phyloP scores from a whole-genome alignment of 305 asterid species.

The Nicotiana rustica region DNA sequence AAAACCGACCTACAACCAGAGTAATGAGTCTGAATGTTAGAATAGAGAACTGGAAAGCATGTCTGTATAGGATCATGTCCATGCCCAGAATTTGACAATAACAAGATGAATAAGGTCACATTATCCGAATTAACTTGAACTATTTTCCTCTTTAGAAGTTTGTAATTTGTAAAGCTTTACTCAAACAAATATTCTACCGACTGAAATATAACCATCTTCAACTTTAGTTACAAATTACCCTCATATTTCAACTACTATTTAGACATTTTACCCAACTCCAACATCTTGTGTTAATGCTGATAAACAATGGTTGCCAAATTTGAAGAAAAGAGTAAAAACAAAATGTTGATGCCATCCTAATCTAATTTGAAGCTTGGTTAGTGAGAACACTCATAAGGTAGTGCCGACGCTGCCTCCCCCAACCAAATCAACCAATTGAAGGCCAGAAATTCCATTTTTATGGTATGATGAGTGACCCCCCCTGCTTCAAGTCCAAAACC shows the following conservation, averaged over 20 bases:
- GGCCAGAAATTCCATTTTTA: neutral
- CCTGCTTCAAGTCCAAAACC: neutral
- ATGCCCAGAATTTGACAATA: neutral
- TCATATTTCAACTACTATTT: neutral
- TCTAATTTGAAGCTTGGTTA: constrained; percentile 20
- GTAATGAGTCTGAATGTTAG: constrained; percentile 23
- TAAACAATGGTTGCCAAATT: neutral
- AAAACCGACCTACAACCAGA: constrained; percentile 80
- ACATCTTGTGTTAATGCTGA: neutral
- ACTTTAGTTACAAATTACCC: neutral
- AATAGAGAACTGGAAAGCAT: constrained; percentile 23
- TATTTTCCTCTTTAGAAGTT: constrained; percentile 10
- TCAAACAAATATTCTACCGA: constrained; percentile 1
- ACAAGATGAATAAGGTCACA: constrained; percentile 12
- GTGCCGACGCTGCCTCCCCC: neutral
- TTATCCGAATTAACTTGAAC: neutral
- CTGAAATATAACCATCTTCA: neutral
- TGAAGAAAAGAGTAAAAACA: neutral
- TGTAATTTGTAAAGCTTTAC: neutral
- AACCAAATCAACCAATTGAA: constrained; percentile 1
- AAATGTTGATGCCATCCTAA: constrained; percentile 19
- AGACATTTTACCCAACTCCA: neutral
- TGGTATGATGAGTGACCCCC: neutral
- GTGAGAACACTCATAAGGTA: neutral
- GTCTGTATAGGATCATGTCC: neutral